Conservation (phyloP, 129 eudicot species). For the Centaurea solstitialis region DNA sequence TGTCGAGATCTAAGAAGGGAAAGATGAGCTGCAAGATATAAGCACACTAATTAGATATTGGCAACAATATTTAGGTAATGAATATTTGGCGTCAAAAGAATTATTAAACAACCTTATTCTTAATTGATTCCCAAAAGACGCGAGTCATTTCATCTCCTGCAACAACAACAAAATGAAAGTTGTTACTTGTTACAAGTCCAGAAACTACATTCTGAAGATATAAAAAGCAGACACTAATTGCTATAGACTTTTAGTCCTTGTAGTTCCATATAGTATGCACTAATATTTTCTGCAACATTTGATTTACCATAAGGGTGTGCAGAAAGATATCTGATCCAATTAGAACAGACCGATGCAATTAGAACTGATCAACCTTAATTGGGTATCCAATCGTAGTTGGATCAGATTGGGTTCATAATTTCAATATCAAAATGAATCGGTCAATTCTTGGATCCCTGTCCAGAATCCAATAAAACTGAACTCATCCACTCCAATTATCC, state of each 20-base stretch:
- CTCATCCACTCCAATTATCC: background rate
- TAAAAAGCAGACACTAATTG: background rate
- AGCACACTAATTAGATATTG: background rate
- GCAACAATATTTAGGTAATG: background rate
- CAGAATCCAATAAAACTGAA: background rate
- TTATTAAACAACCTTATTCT: slow-evolving; percentile 65
- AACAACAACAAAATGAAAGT: slow-evolving; percentile 2
- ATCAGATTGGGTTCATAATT: background rate
- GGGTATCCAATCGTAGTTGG: background rate
- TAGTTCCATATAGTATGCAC: background rate
- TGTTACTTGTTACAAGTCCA: slow-evolving; percentile 17
- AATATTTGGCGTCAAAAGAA: background rate
- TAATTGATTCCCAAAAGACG: slow-evolving; percentile 82
- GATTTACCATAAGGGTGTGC: background rate
- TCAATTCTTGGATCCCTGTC: background rate
- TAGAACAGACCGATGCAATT: background rate
- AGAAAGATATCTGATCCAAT: background rate
- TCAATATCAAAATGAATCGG: background rate
- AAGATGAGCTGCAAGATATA: slow-evolving; percentile 64
- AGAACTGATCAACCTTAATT: background rate
- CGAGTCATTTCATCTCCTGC: slow-evolving; percentile 99
- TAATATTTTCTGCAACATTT: background rate
- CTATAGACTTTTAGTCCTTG: background rate
- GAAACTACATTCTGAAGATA: background rate
- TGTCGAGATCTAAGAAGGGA: slow-evolving; percentile 89